Evolutionary conservation across 352 stramenopile genomes (phyloP), one percentile per base, ranked within the genome.

Genomic region (Elongisporangium prolatum): DNA sequence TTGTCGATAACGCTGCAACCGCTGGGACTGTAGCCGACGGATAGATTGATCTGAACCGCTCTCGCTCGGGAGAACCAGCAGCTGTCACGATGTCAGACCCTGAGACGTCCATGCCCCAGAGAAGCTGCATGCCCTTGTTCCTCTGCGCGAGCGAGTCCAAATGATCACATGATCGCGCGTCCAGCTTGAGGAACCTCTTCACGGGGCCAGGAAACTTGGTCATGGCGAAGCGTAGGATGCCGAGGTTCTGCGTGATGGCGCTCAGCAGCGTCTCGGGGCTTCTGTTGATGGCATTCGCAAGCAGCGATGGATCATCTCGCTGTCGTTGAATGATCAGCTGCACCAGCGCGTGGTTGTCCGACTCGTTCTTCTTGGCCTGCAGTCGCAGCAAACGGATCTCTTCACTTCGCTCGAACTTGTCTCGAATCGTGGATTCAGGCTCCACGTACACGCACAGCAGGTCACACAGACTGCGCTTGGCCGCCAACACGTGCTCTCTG

Each of bases 221-320:
- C 58, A 93, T 90, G 5, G 68, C 67, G 22, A 91, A 91, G 18
- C 82, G 61, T 22, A 92, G 59, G 53, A 93, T 91, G 0, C 84
- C 79, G 10, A 81, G 75, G 60, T 91, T 89, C 14, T 81, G 59
- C 6, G 72, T 48, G 13, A 90, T 72, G 0, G 81, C 78, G 37
- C 64, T 85, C 47, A 88, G 55, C n/a, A 93, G 56, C 3, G 88
- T 82, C 57, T 89, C 84, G 3, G 78, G 80, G 17, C 69, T 81
- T n/a, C 77, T 70, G 47, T 84, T 88, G 59, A 90, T 76, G 0
- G 68, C 74, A 22, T 80, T 75, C 11, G 88, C 74, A 25, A 91
- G 70, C 20, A 89, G 53, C 37, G 70, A 67, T 0, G 80, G 78
- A 50, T 88, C 71, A n/a, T 74, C 67, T 49, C 74, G 75, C 55